Evolutionary conservation across 2,329 filamentous ascomycete species (phyloP).

Genomic region (Beauveria rudraprayagi): DNA sequence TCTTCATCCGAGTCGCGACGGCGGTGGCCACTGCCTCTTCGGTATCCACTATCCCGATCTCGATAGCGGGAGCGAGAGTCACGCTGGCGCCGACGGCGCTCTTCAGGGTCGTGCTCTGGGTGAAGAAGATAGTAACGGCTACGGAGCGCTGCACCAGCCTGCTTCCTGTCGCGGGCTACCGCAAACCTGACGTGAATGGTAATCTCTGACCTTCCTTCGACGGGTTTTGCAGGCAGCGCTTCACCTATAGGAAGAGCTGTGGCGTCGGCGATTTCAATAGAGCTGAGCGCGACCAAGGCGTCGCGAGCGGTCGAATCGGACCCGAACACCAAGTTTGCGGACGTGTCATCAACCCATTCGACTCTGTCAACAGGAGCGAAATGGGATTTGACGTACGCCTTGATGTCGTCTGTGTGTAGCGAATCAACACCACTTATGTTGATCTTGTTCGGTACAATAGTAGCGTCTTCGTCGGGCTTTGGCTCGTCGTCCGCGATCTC

Average conservation of each 20-base stretch:
- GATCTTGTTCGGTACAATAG: slow-evolving; percentile 49
- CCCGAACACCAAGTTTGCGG: slow-evolving; percentile 76
- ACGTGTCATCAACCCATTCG: slow-evolving; percentile 94
- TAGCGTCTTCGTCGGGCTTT: slow-evolving; percentile 13
- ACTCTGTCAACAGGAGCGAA: slow-evolving; percentile 54
- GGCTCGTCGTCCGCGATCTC: slow-evolving; percentile 30
- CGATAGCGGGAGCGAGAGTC: slow-evolving; percentile 54
- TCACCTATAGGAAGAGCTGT: slow-evolving; percentile 53
- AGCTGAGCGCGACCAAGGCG: slow-evolving; percentile 46
- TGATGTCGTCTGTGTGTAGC: slow-evolving; percentile 72
- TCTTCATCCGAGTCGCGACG: slow-evolving; percentile 41
- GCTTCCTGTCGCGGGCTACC: slow-evolving; percentile 68
- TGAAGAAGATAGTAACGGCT: slow-evolving; percentile 92
- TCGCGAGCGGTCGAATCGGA: slow-evolving; percentile 43
- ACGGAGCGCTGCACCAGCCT: slow-evolving; percentile 64
- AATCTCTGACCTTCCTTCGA: slow-evolving; percentile 60
- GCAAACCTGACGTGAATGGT: slow-evolving; percentile 67
- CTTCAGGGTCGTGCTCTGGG: slow-evolving; percentile 78
- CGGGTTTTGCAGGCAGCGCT: slow-evolving; percentile 59
- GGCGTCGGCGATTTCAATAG: slow-evolving; percentile 43
- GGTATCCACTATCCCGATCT: slow-evolving; percentile 39
- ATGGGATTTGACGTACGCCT: slow-evolving; percentile 63
- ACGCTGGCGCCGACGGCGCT: slow-evolving; percentile 53
- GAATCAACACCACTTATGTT: slow-evolving; percentile 77
- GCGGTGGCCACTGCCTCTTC: slow-evolving; percentile 31